A percentile compares a stretch with the other conserved stretches of the same genome.
These are phyloP conservation scores for Pelagophyceae sp. DNA, from an alignment of 352 stramenopile genomes.

Conservation along the genomic window DNA sequence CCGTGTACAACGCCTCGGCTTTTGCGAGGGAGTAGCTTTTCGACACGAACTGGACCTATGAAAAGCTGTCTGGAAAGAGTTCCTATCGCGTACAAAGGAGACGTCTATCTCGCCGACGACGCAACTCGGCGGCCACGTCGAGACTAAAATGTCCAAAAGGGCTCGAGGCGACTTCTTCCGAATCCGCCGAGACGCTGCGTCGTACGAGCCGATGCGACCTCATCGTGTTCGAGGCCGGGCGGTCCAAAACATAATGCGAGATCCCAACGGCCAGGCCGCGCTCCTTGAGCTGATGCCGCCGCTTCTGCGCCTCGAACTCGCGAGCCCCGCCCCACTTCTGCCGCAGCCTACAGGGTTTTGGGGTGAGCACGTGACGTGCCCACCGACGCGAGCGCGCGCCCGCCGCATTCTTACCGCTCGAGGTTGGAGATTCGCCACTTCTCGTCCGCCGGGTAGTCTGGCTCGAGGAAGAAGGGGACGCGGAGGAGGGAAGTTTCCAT, in stretches of 20 bases:
- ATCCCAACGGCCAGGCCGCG: neutral
- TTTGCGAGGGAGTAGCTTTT: neutral
- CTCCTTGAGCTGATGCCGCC: neutral
- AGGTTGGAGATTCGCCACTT: neutral
- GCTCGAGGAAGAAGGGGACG: slow-evolving; percentile 16
- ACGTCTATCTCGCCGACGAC: too few relatives aligned
- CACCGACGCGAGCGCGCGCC: too few relatives aligned
- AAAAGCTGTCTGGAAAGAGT: too few relatives aligned
- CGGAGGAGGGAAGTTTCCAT: neutral
- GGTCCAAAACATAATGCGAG: neutral
- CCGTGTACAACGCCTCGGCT: neutral
- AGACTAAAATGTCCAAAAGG: too few relatives aligned
- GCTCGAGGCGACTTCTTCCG: too few relatives aligned
- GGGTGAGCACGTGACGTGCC: too few relatives aligned
- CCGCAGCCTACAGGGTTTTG: too few relatives aligned
- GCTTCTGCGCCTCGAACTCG: neutral
- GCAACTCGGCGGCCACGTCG: too few relatives aligned
- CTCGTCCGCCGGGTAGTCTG: slow-evolving; percentile 3
- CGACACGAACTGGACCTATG: neutral
- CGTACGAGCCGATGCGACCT: neutral
- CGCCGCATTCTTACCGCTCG: too few relatives aligned
- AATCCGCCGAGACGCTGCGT: too few relatives aligned
- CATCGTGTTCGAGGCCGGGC: slow-evolving; percentile 10
- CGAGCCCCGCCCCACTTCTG: neutral
- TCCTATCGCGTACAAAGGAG: too few relatives aligned